Conservation (phyloP, 352 stramenopile genomes). For the Phytopythium vexans region DNA sequence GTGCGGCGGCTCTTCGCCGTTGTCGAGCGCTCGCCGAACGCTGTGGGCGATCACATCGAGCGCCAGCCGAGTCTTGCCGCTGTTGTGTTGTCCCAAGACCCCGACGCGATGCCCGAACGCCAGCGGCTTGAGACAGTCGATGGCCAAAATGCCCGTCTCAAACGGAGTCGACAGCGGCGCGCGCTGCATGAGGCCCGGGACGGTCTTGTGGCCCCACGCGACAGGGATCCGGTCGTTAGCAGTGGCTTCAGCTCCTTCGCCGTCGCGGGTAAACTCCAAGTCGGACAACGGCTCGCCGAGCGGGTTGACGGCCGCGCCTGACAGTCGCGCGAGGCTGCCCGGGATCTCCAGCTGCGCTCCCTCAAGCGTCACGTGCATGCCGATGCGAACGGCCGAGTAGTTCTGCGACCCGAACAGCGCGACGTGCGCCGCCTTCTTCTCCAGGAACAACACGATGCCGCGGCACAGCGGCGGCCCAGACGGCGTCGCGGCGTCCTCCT, state of each 20-base stretch:
- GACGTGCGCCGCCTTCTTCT: conserved; percentile 58
- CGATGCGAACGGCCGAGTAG: conserved; percentile 28
- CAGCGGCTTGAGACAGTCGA: conserved; percentile 79
- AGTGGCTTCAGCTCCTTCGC: conserved; percentile 2
- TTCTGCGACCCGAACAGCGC: conserved; percentile 39
- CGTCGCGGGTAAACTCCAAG: conserved; percentile 6
- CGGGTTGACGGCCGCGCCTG: conserved; percentile 44
- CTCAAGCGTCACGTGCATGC: conserved; percentile 62
- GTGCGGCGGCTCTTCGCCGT: conserved; percentile 40
- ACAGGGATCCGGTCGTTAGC: conserved; percentile 38
- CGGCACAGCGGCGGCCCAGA: conserved; percentile 25
- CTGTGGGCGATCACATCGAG: conserved; percentile 69
- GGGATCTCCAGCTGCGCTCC: conserved; percentile 47
- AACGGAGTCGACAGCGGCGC: conserved; percentile 47
- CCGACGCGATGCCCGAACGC: conserved; percentile 68
- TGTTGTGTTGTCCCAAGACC: conserved; percentile 60
- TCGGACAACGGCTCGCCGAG: conserved; percentile 33
- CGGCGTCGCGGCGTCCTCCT: conserved; percentile 19
- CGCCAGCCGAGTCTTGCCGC: conserved; percentile 66
- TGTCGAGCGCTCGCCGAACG: conserved; percentile 23
- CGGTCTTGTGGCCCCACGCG: conserved; percentile 52
- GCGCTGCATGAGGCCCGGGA: conserved; percentile 63
- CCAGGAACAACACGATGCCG: conserved; percentile 53
- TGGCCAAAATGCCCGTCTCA: conserved; percentile 57
- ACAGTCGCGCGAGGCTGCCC: conserved; percentile 39